Conservation (phyloP, 805 yeast genomes). For the Myxozyma neotropica region DNA sequence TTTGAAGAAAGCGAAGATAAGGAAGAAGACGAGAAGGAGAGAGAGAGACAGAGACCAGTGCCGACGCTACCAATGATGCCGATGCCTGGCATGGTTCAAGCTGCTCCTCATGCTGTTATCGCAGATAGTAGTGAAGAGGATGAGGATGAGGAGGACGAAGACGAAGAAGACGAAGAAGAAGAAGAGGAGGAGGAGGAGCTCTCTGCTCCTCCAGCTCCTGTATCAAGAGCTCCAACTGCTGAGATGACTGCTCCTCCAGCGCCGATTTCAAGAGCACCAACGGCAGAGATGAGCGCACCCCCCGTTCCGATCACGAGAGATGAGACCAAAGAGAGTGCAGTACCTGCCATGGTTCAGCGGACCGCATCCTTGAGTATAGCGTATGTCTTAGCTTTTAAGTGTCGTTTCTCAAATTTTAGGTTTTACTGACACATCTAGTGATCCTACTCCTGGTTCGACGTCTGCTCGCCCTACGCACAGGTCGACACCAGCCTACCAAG, state of each 20-base stretch:
- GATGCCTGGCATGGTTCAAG: slow-evolving; percentile 3
- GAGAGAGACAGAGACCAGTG: slow-evolving; percentile 46
- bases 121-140: slow-evolving; percentile 8
- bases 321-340: neutral
- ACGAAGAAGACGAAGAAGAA: slow-evolving; percentile 3
- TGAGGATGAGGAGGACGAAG: slow-evolving; percentile 2
- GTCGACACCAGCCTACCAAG: neutral
- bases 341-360: neutral
- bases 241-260: neutral
- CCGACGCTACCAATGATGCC: slow-evolving; percentile 54
- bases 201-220: neutral
- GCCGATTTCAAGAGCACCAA: neutral
- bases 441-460: neutral
- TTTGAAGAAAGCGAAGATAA: slow-evolving; percentile 33
- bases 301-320: neutral
- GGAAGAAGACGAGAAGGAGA: slow-evolving; percentile 29
- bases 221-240: neutral
- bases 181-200: no score
- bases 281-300: neutral
- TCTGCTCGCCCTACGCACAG: neutral
- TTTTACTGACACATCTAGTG: no score
- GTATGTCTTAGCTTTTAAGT: no score
- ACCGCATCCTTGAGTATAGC: neutral
- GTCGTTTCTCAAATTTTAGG: no score
- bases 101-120: slow-evolving; percentile 21